A percentile compares a stretch with the other conserved stretches of the same genome.
These are phyloP conservation scores for Lenzites betulinus DNA, from an alignment of 768 basidiomycete genomes.

Conservation along the genomic window DNA sequence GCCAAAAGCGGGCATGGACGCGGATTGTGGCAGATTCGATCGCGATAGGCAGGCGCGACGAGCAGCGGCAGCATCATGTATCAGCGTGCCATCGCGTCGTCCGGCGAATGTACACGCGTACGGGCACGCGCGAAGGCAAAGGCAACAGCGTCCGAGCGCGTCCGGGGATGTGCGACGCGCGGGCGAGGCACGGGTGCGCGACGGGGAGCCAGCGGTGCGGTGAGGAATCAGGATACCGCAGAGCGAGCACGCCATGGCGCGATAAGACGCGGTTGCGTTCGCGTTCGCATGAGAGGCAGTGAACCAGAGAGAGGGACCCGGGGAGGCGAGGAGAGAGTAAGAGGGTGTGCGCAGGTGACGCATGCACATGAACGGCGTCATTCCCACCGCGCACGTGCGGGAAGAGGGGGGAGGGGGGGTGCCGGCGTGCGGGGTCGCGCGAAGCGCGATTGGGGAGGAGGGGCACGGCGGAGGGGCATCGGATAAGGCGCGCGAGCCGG, in stretches of 20 bases:
- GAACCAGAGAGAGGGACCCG: too few relatives aligned
- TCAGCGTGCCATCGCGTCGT: too few relatives aligned
- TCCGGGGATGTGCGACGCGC: constrained; percentile 11
- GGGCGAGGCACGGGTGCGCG: constrained; percentile 9
- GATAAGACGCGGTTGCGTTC: constrained; percentile 9
- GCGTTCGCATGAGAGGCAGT: too few relatives aligned
- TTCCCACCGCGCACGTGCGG: constrained; percentile 21
- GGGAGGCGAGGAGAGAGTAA: neutral
- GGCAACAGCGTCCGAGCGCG: constrained; percentile 16
- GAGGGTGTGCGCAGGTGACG: constrained; percentile 20
- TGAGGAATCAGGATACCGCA: too few relatives aligned
- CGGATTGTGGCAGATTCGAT: constrained; percentile 17
- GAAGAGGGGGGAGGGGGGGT: neutral
- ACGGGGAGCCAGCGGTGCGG: too few relatives aligned
- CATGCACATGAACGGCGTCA: constrained; percentile 20
- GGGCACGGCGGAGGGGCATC: constrained; percentile 8
- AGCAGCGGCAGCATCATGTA: too few relatives aligned
- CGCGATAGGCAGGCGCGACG: constrained; percentile 26
- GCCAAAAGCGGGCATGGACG: too few relatives aligned
- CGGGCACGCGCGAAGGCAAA: too few relatives aligned
- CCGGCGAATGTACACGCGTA: too few relatives aligned
- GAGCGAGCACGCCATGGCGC: constrained; percentile 14
- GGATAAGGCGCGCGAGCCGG: constrained; percentile 30
- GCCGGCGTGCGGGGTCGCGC: constrained; percentile 5
- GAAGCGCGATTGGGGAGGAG: constrained; percentile 1